Conservation (phyloP, 345 rosid species). For the Erucastrum elatum region DNA sequence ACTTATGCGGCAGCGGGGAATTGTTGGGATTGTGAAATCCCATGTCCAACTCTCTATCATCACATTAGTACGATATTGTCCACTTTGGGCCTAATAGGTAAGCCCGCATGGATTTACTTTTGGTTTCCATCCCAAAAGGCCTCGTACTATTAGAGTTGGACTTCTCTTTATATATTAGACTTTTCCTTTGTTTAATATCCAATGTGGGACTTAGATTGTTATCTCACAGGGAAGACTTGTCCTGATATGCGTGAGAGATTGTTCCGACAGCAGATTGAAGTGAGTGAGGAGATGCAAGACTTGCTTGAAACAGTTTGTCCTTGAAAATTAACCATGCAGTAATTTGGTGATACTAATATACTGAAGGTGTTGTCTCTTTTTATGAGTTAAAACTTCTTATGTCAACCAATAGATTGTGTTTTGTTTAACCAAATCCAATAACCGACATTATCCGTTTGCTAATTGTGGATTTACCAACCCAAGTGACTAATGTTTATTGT, state of each 20-base stretch:
- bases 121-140: no score
- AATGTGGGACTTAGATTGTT: no score
- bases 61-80: no score
- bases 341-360: conserved; percentile 8
- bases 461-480: background rate
- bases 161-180: no score
- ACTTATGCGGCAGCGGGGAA: conserved; percentile 65
- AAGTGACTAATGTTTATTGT: conserved; percentile 13
- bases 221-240: conserved; percentile 45
- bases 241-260: conserved; percentile 59
- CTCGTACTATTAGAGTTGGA: no score
- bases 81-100: no score
- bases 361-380: background rate
- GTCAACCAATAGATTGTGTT: conserved; percentile 11
- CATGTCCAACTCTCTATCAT: no score
- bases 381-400: background rate
- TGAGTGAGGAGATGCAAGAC: conserved; percentile 48
- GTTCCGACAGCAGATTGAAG: conserved; percentile 46
- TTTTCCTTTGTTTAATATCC: no score
- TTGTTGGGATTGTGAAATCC: no score
- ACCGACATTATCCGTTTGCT: background rate
- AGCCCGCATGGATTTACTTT: no score
- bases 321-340: background rate
- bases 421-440: conserved; percentile 14
- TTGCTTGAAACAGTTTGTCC: conserved; percentile 57